Base-by-base conservation (phyloP, 495 filamentous ascomycete species). In the Hapsidospora chrysogenum region DNA sequence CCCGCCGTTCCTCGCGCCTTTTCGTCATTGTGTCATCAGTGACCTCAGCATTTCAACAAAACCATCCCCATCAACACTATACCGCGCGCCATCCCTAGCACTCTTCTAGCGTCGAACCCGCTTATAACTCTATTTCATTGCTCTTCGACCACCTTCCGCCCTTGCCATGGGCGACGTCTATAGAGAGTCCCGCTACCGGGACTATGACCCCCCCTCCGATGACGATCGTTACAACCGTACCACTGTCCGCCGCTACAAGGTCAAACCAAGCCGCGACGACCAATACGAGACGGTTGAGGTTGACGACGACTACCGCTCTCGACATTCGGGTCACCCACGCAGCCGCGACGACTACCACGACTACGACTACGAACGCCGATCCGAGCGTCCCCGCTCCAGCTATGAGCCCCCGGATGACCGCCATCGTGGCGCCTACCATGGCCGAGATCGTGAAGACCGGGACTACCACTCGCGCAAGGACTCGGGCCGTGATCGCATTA, bases 161-260 rank as follows among this genome's bases (percentile, higher is more conserved):
- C 13, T n/a, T n/a, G 46, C 40, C 29, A 64, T 66, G 62, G 50
- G 59, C 37, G 56, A 63, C 37, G 42, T 50, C 35, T 62, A 63
- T 47, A 52, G 62, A 37, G 58, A 64, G 18, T 50, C 42, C 16
- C 39, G 54, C 30, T 18, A 35, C 1, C 21, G 21, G 10, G 33
- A 35, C 10, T 26, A 26, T 11, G 63, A 60, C 38, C 49, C 54
- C n/a, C 64, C 54, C 4, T 54, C 59, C 23, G 60, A 57, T 2
- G 56, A 57, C 40, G 66, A 70, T 25, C 52, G 51, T 32, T 64
- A 56, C 43, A 60, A 51, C 38, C 50, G 52, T 38, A 67, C 60
- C 18, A 70, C 64, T 3, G 61, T 72, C 22, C 64, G 63, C 47
- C 60, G 64, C 25, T 74, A 74, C 51, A 68, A 70, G 33, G 67